Conservation (phyloP, 805 yeast genomes). For the Candida peoriensis region DNA sequence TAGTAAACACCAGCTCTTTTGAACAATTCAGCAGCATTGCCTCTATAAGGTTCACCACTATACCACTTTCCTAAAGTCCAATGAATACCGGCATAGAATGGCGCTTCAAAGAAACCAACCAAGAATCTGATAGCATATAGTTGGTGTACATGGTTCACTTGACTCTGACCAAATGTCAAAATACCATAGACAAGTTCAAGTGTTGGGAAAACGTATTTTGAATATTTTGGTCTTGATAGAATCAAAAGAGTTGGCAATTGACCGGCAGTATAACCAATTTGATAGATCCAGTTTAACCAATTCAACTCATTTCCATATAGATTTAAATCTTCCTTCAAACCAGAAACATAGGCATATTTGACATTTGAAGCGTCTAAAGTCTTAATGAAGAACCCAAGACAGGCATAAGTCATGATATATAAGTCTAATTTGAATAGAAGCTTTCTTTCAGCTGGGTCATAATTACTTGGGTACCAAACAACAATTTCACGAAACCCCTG, state of each 20-base stretch:
- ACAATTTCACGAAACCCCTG: slow-evolving; percentile 5
- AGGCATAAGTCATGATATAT: slow-evolving; percentile 8
- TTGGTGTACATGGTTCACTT: slow-evolving; percentile 2
- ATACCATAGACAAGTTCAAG: slow-evolving; percentile 41
- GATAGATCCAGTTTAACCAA: slow-evolving; percentile 5
- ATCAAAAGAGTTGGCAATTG: slow-evolving; percentile 5
- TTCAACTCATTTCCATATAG: slow-evolving; percentile 57
- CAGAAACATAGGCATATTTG: slow-evolving; percentile 59
- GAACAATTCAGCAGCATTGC: slow-evolving; percentile 3
- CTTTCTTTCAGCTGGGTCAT: slow-evolving; percentile 3
- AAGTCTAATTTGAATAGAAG: slow-evolving; percentile 8
- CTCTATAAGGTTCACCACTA: slow-evolving; percentile 1
- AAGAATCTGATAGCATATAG: slow-evolving; percentile 22
- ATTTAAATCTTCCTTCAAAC: slow-evolving; percentile 48
- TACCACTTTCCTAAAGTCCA: slow-evolving; percentile 2
- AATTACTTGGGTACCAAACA: slow-evolving; percentile 8
- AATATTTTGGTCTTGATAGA: slow-evolving; percentile 39
- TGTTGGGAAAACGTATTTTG: slow-evolving; percentile 28
- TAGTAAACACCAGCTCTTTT: slow-evolving; percentile 17
- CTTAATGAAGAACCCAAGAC: slow-evolving; percentile 32
- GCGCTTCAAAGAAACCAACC: slow-evolving; percentile 13
- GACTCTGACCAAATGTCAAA: slow-evolving; percentile 6
- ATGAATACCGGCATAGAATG: slow-evolving; percentile 3
- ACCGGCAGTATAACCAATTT: slow-evolving; percentile 6
- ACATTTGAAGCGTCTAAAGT: slow-evolving; percentile 52